Percentiles rank a stretch among this genome's conserved stretches.
These are phyloP conservation scores for Backusella australiensis DNA, from an alignment of 192 early-diverging fungal species.

Conservation along the genomic window DNA sequence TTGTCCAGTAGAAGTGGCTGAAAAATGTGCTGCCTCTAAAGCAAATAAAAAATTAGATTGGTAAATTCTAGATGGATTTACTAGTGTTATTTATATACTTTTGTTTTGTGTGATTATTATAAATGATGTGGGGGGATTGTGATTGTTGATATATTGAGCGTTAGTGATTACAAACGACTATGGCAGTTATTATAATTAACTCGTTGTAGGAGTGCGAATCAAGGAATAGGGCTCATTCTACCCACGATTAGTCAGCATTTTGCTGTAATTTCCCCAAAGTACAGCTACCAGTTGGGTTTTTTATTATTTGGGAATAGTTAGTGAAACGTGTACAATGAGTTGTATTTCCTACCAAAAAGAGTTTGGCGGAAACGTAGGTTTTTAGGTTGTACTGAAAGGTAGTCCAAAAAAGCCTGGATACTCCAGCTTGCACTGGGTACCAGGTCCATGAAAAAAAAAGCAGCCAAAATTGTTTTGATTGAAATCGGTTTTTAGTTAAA, in stretches of 20 bases:
- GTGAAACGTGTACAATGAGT: too few relatives aligned
- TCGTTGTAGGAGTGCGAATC: neutral
- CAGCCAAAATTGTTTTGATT: too few relatives aligned
- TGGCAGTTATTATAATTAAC: neutral
- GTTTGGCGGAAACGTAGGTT: too few relatives aligned
- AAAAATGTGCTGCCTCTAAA: neutral
- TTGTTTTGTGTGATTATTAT: neutral
- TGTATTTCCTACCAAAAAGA: too few relatives aligned
- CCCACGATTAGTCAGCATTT: neutral
- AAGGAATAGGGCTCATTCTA: neutral
- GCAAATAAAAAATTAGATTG: constrained; percentile 12
- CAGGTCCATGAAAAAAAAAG: too few relatives aligned
- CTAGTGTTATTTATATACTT: neutral
- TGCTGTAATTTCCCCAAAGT: neutral
- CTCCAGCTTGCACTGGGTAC: too few relatives aligned
- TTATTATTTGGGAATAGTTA: too few relatives aligned
- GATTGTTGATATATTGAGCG: neutral
- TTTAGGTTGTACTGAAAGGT: too few relatives aligned
- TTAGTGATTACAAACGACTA: neutral
- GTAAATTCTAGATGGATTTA: neutral
- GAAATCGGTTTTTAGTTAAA: too few relatives aligned
- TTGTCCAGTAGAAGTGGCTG: constrained; percentile 18
- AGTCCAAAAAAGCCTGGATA: too few relatives aligned
- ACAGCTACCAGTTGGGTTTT: neutral
- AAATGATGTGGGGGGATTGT: neutral